Percentiles rank a stretch among this genome's conserved stretches.
Evolutionary conservation across 257 asterid genomes (phyloP).

Genomic region (Forsythia suspensa): DNA sequence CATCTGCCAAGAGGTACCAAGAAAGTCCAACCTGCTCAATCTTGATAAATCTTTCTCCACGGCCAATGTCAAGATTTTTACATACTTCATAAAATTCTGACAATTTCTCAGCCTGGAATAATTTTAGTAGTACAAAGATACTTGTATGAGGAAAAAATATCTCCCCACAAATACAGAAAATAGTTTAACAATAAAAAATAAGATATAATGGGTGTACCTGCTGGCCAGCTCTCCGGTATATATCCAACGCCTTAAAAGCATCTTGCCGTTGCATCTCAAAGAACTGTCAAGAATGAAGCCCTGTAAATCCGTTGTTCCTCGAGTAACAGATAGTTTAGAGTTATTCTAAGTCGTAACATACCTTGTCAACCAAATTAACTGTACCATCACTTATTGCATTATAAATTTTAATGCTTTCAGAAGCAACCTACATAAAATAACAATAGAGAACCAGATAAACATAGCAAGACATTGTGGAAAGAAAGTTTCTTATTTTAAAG

Average conservation of each 20-base stretch:
- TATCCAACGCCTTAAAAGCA: slow-evolving; percentile 88
- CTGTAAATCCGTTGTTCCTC: slow-evolving; percentile 16
- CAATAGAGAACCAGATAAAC: slow-evolving; percentile 21
- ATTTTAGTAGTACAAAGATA: slow-evolving; percentile 14
- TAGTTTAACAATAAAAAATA: not conserved
- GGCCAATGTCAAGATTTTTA: slow-evolving; percentile 82
- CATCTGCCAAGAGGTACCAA: slow-evolving; percentile 4
- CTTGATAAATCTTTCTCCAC: slow-evolving; percentile 88
- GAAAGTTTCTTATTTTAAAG: slow-evolving; percentile 2
- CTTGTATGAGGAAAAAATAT: not conserved
- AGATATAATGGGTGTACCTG: slow-evolving; percentile 53
- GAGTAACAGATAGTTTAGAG: slow-evolving; percentile 6
- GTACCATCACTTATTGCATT: slow-evolving; percentile 86
- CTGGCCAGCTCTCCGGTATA: slow-evolving; percentile 83
- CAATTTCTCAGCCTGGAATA: slow-evolving; percentile 80
- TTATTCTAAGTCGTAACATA: slow-evolving; percentile 28
- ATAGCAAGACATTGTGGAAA: not conserved
- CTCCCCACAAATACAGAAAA: not conserved
- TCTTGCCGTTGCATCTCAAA: slow-evolving; percentile 98
- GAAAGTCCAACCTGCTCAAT: slow-evolving; percentile 80
- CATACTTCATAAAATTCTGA: slow-evolving; percentile 92
- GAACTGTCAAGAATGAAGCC: slow-evolving; percentile 56
- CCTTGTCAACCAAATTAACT: slow-evolving; percentile 97
- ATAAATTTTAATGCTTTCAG: slow-evolving; percentile 88
- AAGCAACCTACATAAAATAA: slow-evolving; percentile 65